phyloP scores from a whole-genome alignment of 2,329 filamentous ascomycete species.

The Pseudopyricularia javanii region DNA sequence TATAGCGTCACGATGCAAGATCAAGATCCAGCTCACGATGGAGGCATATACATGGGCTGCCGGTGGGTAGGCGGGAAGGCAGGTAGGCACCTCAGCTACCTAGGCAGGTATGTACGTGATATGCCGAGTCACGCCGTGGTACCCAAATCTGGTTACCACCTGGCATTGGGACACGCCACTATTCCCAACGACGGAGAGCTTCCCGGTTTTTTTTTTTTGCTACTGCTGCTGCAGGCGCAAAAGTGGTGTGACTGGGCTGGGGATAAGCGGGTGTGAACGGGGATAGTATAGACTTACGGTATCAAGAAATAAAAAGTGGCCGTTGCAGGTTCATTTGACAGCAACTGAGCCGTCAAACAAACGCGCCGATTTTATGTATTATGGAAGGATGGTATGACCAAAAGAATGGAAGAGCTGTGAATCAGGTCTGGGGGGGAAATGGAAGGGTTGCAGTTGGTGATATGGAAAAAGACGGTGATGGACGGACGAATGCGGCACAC shows the following conservation, averaged over 20 bases:
- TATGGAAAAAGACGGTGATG: background rate
- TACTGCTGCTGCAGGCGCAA: background rate
- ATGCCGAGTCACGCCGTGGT: no score
- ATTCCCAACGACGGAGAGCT: background rate
- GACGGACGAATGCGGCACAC: background rate
- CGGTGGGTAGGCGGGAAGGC: no score
- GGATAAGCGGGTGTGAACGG: no score
- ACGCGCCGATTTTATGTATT: conserved; percentile 47
- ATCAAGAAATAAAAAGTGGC: conserved; percentile 43
- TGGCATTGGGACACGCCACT: conserved; percentile 2
- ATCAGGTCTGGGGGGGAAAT: conserved; percentile 1
- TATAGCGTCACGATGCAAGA: no score
- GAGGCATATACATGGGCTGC: no score
- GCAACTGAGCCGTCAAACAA: conserved; percentile 75
- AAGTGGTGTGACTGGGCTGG: background rate
- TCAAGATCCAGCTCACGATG: no score
- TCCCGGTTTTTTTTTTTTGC: background rate
- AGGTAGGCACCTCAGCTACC: no score
- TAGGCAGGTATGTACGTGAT: no score
- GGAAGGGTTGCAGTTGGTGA: background rate
- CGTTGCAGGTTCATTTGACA: conserved; percentile 99
- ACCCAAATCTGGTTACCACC: background rate
- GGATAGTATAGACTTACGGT: conserved; percentile 38
- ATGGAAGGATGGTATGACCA: conserved; percentile 1
- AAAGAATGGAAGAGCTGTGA: conserved; percentile 4